phyloP scores from a whole-genome alignment of 257 asterid genomes.

The Forsythia viridissima region DNA sequence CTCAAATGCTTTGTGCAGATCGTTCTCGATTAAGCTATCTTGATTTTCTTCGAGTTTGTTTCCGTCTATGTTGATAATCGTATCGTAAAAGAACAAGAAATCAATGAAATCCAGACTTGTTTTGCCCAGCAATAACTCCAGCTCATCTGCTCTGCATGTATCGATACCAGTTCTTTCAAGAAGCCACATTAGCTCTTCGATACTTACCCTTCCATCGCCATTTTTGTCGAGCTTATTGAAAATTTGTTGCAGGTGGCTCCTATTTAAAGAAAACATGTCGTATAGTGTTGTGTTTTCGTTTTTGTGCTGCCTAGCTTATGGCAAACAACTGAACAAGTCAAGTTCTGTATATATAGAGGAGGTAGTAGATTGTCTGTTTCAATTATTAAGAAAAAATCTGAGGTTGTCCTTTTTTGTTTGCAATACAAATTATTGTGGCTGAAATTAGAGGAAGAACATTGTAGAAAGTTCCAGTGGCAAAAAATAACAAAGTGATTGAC shows the following conservation, averaged over 20 bases:
- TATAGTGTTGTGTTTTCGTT: not conserved
- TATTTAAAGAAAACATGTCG: conserved; percentile 23
- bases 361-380: not conserved
- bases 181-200: conserved; percentile 33
- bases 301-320: not conserved
- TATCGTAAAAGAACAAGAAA: conserved; percentile 31
- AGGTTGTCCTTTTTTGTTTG: not conserved
- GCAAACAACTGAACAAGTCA: not conserved
- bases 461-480: not conserved
- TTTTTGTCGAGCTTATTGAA: conserved; percentile 33
- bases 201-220: conserved; percentile 35
- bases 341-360: not conserved
- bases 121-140: conserved; percentile 26
- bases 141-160: conserved; percentile 28
- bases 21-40: conserved; percentile 1
- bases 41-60: not conserved
- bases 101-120: conserved; percentile 32
- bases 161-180: conserved; percentile 28
- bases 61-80: conserved; percentile 11
- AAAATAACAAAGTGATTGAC: not conserved
- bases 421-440: not conserved
- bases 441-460: not conserved
- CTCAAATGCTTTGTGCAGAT: conserved; percentile 28
- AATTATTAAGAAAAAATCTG: not conserved
- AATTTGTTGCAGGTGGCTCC: conserved; percentile 26